phyloP scores from a whole-genome alignment of 129 eudicot genomes.

The Artemisia argyi region DNA sequence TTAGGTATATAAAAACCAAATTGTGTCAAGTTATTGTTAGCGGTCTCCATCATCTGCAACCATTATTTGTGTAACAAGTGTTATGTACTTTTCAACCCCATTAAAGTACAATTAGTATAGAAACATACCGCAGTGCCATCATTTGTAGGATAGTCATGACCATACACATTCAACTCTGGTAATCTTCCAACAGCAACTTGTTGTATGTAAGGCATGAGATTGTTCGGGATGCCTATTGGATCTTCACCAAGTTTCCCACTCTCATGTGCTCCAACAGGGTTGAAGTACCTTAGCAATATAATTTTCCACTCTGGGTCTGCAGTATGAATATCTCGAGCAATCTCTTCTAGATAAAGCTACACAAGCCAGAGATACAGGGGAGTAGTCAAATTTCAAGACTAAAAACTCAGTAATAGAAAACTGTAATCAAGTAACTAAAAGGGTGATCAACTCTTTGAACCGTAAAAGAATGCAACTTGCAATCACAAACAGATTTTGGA shows the following conservation, averaged over 20 bases:
- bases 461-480: too few relatives aligned
- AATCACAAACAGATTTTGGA: too few relatives aligned
- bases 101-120: background rate
- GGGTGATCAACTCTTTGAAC: too few relatives aligned
- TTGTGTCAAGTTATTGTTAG: background rate
- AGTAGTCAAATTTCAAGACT: background rate
- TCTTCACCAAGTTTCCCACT: conserved; percentile 96
- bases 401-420: background rate
- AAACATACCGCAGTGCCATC: conserved; percentile 86
- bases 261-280: conserved; percentile 97
- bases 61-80: conserved; percentile 1
- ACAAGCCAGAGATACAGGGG: conserved; percentile 4
- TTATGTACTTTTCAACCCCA: background rate
- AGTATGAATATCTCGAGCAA: conserved; percentile 74
- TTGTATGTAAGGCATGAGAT: conserved; percentile 94
- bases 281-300: conserved; percentile 81
- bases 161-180: conserved; percentile 87
- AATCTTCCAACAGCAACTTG: conserved; percentile 99
- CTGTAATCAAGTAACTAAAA: background rate
- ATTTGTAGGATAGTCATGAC: conserved; percentile 91
- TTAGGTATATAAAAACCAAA: background rate
- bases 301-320: conserved; percentile 86
- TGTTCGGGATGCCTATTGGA: conserved; percentile 95
- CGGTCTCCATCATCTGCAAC: background rate
- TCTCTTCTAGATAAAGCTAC: conserved; percentile 88